phyloP scores from a whole-genome alignment of 1,139 yeast species.

The Scheffersomyces stambukii region DNA sequence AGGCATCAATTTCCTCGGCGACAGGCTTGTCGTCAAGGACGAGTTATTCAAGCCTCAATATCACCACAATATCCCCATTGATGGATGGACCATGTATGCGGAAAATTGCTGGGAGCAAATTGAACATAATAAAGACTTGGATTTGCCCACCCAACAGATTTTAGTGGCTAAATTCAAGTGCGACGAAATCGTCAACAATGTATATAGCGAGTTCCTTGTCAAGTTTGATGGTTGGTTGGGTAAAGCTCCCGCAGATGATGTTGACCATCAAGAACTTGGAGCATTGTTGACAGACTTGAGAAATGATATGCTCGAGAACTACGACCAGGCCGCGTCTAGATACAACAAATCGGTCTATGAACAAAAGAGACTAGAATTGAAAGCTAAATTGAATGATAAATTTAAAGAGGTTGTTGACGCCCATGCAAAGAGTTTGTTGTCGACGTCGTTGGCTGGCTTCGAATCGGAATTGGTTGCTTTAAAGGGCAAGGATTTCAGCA shows the following conservation, averaged over 20 bases:
- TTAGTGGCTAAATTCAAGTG: constrained; percentile 93
- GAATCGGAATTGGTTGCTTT: constrained; percentile 15
- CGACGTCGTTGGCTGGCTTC: constrained; percentile 14
- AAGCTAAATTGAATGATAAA: constrained; percentile 40
- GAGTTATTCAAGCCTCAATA: constrained; percentile 65
- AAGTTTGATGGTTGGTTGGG: constrained; percentile 24
- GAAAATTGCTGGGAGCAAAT: constrained; percentile 93
- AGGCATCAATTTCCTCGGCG: constrained; percentile 65
- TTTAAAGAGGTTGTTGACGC: constrained; percentile 42
- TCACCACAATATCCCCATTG: constrained; percentile 85
- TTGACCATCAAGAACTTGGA: constrained; percentile 39
- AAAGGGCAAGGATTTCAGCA: constrained; percentile 19
- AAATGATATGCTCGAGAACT: constrained; percentile 44
- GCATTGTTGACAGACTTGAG: constrained; percentile 37
- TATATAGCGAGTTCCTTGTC: constrained; percentile 44
- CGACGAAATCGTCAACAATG: constrained; percentile 69
- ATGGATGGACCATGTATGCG: constrained; percentile 94
- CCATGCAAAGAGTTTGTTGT: constrained; percentile 21
- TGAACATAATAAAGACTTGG: constrained; percentile 87
- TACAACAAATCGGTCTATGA: constrained; percentile 63
- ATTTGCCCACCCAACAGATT: constrained; percentile 93
- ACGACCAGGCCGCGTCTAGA: constrained; percentile 68
- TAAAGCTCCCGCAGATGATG: constrained; percentile 11
- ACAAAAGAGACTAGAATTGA: constrained; percentile 52
- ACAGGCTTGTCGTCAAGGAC: constrained; percentile 38